Base-by-base conservation (phyloP, 768 basidiomycete species). In the Hydnum rufescens region DNA sequence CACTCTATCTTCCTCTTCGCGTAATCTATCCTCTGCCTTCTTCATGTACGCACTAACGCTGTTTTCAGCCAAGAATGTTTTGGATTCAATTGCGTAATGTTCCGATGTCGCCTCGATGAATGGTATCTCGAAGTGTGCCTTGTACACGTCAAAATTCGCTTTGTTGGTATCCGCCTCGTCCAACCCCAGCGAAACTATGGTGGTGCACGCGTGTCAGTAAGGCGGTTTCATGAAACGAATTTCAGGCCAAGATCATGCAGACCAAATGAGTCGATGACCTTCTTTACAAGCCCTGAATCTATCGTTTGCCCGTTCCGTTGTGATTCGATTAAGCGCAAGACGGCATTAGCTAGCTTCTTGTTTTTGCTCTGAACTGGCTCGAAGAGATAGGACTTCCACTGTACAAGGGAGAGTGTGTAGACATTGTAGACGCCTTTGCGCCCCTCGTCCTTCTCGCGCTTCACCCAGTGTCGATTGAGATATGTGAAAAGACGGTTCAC, bases 391-490 rank as follows among this genome's bases (percentile, higher is more conserved):
- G 73, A 70, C 62, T 82, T 93, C 95, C 95, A 99, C 67, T 93
- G 87, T 0, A 93, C 88, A 39, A 99, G 78, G 1, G 93, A 85
- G 57, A 99, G 80, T 89, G 93, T 99, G 63, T 97, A 97, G 19
- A 99, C 87, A 1, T 79, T 80, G 67, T 96, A 97, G 22, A 97
- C 84, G 42, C 80, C 82, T 66, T 87, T 92, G 60, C 92, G 73
- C 16, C 95, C 95, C 65, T 97, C 93, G 60, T 97, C 93, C 61
- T 92, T 78, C 64, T 99, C 95, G 51, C 93, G 75, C 69, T 92
- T 93, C 42, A 99, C 93, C 95, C 95, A 99, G 67, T 97, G 90
- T 50, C 93, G 86, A 67, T 99, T 97, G 53, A 99, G 74, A 68
- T 97, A 97, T 2, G 88, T 92, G 70, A 97, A 97, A 32, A 99